Conservation (phyloP, 225 moss, liverwort and hornwort species). For the Antitrichia curtipendula region DNA sequence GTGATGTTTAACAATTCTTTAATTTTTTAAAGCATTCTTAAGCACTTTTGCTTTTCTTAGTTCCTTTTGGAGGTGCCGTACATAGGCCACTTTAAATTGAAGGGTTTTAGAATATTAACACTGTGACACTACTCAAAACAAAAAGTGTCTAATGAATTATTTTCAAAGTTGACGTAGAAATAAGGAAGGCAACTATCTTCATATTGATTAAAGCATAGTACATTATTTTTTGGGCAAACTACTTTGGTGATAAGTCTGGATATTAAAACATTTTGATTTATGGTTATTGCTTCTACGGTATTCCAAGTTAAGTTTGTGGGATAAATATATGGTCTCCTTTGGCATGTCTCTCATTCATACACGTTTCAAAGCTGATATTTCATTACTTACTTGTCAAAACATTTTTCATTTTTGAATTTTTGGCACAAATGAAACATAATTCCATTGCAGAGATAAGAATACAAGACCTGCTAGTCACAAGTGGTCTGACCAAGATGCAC, state of each 20-base stretch:
- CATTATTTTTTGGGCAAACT: neutral
- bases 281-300: neutral
- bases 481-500: too few relatives aligned
- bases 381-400: too few relatives aligned
- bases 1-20: neutral
- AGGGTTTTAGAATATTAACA: neutral
- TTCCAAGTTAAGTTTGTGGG: too few relatives aligned
- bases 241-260: neutral
- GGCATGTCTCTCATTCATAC: too few relatives aligned
- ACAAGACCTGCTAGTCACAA: too few relatives aligned
- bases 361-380: too few relatives aligned
- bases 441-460: too few relatives aligned
- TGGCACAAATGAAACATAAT: too few relatives aligned
- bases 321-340: too few relatives aligned
- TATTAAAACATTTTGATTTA: neutral
- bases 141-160: neutral
- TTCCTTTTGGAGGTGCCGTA: neutral
- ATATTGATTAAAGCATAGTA: neutral
- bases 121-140: fast-evolving
- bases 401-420: too few relatives aligned
- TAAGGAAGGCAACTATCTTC: neutral
- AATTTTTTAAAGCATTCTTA: neutral
- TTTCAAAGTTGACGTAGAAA: neutral
- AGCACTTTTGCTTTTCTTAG: neutral
- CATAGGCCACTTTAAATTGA: neutral